Conservation (phyloP, 768 basidiomycete genomes). For the Mycena metata region DNA sequence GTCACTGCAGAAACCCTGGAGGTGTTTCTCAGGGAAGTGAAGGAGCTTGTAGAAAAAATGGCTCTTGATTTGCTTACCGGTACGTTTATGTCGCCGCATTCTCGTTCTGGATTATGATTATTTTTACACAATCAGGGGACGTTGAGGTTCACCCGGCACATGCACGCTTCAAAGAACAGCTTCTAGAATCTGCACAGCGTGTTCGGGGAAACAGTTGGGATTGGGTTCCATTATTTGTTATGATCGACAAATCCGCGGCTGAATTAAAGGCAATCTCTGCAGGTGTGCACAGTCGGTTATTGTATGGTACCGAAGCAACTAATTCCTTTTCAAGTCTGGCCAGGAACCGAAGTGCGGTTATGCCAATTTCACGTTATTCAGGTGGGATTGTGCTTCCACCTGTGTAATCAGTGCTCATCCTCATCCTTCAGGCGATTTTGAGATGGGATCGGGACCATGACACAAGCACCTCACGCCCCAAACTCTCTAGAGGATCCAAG, state of each 20-base stretch:
- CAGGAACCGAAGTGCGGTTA: conserved; percentile 13
- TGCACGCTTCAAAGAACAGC: background rate
- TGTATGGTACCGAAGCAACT: background rate
- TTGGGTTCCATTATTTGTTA: conserved; percentile 29
- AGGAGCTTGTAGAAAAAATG: conserved; percentile 20
- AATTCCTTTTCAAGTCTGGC: conserved; percentile 13
- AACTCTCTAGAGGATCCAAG: conserved; percentile 1
- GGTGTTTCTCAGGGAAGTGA: conserved; percentile 13
- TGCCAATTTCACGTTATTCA: conserved; percentile 40
- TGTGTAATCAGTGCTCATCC: background rate
- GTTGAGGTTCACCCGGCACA: conserved; percentile 11
- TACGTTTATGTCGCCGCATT: background rate
- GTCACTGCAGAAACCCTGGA: background rate
- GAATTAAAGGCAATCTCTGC: conserved; percentile 16
- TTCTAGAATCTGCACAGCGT: background rate
- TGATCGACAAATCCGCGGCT: conserved; percentile 36
- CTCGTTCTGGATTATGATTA: background rate
- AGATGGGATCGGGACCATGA: conserved; percentile 28
- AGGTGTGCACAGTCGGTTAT: background rate
- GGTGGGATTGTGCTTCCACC: background rate
- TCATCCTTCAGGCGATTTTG: conserved; percentile 13
- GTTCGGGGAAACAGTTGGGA: conserved; percentile 1
- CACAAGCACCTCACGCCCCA: conserved; percentile 4
- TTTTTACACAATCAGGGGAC: background rate
- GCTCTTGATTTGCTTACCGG: conserved; percentile 8